A percentile compares a stretch with the other conserved stretches of the same genome.
Conservation (phyloP, 192 early-diverging fungal species). For the Coemansia sp. region DNA sequence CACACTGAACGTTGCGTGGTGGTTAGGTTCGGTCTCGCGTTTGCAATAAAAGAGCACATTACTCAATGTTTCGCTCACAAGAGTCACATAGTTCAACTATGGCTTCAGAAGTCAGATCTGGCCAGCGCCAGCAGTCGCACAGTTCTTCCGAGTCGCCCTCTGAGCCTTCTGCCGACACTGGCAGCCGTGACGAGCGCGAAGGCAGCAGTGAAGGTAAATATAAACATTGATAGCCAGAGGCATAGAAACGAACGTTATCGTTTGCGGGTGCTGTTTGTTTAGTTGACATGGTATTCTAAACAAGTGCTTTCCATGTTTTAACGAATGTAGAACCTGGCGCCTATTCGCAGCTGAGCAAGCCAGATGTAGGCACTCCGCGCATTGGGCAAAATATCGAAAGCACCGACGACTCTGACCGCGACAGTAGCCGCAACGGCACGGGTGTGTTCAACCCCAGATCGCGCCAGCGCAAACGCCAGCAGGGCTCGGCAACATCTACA, state of each 20-base stretch:
- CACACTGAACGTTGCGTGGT: background rate
- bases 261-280: background rate
- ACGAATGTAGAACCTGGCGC: background rate
- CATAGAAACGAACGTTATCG: background rate
- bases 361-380: background rate
- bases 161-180: slow-evolving; percentile 10
- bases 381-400: slow-evolving; percentile 9
- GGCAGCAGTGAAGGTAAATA: slow-evolving; percentile 42
- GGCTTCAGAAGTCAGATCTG: slow-evolving; percentile 10
- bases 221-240: background rate
- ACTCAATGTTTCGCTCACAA: slow-evolving; percentile 24
- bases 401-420: slow-evolving; percentile 20
- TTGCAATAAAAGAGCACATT: background rate
- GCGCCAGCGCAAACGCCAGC: slow-evolving; percentile 12
- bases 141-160: slow-evolving; percentile 2
- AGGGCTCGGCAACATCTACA: slow-evolving; percentile 2
- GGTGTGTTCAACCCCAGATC: background rate
- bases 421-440: slow-evolving; percentile 10
- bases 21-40: background rate
- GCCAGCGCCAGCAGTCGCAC: slow-evolving; percentile 13
- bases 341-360: slow-evolving; percentile 4
- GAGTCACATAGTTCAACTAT: slow-evolving; percentile 12
- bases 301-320: slow-evolving; percentile 1
- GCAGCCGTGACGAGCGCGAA: slow-evolving; percentile 13
- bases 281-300: background rate